Base-by-base conservation (phyloP, 2,329 filamentous ascomycete genomes). In the Aaosphaeria arxii region DNA sequence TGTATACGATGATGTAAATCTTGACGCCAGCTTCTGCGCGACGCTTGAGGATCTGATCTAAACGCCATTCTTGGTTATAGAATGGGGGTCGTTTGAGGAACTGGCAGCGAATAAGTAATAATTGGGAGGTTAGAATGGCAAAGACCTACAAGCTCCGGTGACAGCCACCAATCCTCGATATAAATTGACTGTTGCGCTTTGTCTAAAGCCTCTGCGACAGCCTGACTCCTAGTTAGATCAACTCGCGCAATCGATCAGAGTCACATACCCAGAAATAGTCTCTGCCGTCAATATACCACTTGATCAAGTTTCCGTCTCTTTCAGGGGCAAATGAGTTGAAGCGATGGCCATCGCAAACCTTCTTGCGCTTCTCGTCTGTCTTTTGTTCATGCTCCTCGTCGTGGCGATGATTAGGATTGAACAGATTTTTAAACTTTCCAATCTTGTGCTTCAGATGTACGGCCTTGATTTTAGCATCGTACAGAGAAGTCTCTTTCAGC, bases 101-200 rank as follows among this genome's bases (percentile, higher is more conserved):
- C 53, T 61, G 52, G 71, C 17, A 24, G 17, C 17, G 17, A 24
- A 24, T 24, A 50, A 24, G 40, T 17, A 2, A 31, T 30, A 7
- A 38, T 9, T 28, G 6, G 17, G 7, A 30, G 4, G 4, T 4
- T 4, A 35, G 30, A 36, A 36, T 7, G 33, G 24, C 5, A n/a
- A 40, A 6, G n/a, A 42, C 58, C 41, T 49, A 64, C 61, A 30
- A 94, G 73, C 70, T 94, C 89, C 0, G 89, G 94, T 4, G 89
- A 95, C 11, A 97, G 76, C 94, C 94, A 97, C 94, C 92, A 99
- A 64, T 97, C 94, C 50, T 80, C 87, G 56, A 99, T 95, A 71
- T 97, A 99, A 59, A 99, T 96, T 41, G 87, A 87, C 72, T 97
- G 92, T 63, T 88, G 88, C 35, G 94, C 94, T 50, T 85, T 80